Base-by-base conservation (phyloP, 1,284 basidiomycete genomes). In the Tilletia walkeri region DNA sequence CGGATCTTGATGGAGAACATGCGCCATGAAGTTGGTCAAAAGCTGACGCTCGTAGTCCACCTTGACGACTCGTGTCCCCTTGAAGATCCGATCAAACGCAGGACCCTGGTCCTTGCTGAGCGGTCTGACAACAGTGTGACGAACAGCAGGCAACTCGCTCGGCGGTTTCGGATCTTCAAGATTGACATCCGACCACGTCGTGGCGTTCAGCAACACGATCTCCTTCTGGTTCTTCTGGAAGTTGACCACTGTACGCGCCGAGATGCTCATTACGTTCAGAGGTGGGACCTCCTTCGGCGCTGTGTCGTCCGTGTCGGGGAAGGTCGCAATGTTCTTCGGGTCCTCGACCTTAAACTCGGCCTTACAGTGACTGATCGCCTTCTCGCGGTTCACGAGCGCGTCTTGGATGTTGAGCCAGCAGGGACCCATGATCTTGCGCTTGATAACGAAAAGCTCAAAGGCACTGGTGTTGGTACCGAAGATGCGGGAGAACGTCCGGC, bases 351-450 rank as follows among this genome's bases (percentile, higher is more conserved):
- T 89, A n/a, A 90, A 91, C 85, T 99, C 95, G 36, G 96, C 86
- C 86, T 96, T 95, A 68, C 76, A 77, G 79, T 80, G 82, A 30
- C 76, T 79, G 68, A 80, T 70, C 20, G 78, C 75, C 67, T 69
- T 71, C 18, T 66, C 54, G 30, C 70, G 72, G 12, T 71, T 68
- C 92, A 95, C 20, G 91, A 78, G 90, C 90, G 24, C 93, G 85
- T 61, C 88, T 85, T 12, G 90, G 75, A 99, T 88, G 72, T 91
- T 88, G 66, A 99, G 86, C 96, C 95, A 99, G 84, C 96, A 99
- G 0, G 96, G 95, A 2, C 96, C 96, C 93, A 97, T 98, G 75
- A 99, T 97, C 85, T 94, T 94, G 48, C 94, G 89, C 85, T 98
- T 98, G 69, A 99, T 80, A 0, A 94, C 93, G n/a, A 99, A 88